Evolutionary conservation across 1,284 basidiomycete species (phyloP).

Genomic region (Malassezia yamatoensis): DNA sequence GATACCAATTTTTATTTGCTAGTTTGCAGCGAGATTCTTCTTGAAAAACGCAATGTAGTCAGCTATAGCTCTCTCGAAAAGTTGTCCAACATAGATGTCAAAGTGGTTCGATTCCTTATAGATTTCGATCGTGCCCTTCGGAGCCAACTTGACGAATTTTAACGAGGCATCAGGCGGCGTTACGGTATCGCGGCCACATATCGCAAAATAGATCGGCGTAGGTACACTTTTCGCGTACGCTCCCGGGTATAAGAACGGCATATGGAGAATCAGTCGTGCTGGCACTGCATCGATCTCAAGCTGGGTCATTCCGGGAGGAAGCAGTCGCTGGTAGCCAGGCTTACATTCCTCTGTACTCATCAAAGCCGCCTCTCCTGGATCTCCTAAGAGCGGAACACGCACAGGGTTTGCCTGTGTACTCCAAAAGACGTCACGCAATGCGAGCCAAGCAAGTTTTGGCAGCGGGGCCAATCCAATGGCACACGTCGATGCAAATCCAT

Average conservation of each 20-base stretch:
- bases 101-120: conserved; percentile 34
- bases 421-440: conserved; percentile 22
- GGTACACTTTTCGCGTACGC: conserved; percentile 21
- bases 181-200: conserved; percentile 34
- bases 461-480: conserved; percentile 16
- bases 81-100: conserved; percentile 30
- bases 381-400: conserved; percentile 18
- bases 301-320: conserved; percentile 11
- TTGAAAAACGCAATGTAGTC: conserved; percentile 27
- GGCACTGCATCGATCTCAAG: conserved; percentile 19
- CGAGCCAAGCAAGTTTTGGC: conserved; percentile 15
- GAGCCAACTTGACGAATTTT: conserved; percentile 24
- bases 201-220: conserved; percentile 33
- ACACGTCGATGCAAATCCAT: conserved; percentile 19
- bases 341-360: conserved; percentile 28
- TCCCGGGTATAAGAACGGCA: conserved; percentile 31
- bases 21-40: background rate
- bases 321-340: conserved; percentile 2
- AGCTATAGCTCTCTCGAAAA: conserved; percentile 21
- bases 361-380: conserved; percentile 31
- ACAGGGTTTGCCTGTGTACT: conserved; percentile 18
- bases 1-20: no score
- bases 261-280: conserved; percentile 24
- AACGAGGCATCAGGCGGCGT: conserved; percentile 25
- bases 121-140: conserved; percentile 20